Evolutionary conservation across 2,329 filamentous ascomycete species (phyloP).

Genomic region (Stagonosporopsis rhizophila): DNA sequence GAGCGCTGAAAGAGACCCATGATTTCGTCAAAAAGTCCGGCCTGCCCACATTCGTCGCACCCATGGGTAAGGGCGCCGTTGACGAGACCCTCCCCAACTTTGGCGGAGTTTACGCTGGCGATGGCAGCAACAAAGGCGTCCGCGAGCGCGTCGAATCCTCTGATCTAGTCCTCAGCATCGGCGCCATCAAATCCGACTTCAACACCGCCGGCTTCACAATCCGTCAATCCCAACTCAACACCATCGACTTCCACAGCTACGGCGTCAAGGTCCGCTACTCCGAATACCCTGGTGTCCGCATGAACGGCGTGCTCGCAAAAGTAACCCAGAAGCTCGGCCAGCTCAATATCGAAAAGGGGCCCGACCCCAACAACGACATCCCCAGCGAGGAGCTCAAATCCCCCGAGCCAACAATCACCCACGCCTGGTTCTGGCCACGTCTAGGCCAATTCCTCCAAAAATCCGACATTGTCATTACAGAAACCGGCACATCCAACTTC

Average conservation of each 20-base stretch:
- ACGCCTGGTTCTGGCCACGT: constrained; percentile 79
- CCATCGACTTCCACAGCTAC: constrained; percentile 81
- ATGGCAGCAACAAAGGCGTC: constrained; percentile 71
- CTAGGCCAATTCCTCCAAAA: constrained; percentile 75
- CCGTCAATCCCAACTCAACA: constrained; percentile 75
- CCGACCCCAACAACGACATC: constrained; percentile 62
- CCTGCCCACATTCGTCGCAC: constrained; percentile 84
- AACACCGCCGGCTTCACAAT: constrained; percentile 86
- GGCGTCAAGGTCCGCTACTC: constrained; percentile 77
- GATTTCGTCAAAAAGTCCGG: constrained; percentile 74
- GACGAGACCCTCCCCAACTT: constrained; percentile 78
- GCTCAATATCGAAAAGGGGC: constrained; percentile 62
- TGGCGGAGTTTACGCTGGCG: constrained; percentile 85
- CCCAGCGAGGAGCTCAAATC: constrained; percentile 45
- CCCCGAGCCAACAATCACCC: constrained; percentile 62
- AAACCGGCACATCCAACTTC: constrained; percentile 88
- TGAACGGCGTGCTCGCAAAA: constrained; percentile 79
- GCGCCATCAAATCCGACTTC: constrained; percentile 76
- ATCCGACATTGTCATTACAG: constrained; percentile 81
- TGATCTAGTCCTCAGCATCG: constrained; percentile 75
- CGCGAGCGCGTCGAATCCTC: constrained; percentile 70
- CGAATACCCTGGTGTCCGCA: constrained; percentile 77
- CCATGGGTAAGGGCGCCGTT: constrained; percentile 87
- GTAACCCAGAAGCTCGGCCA: constrained; percentile 65
- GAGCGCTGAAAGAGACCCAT: constrained; percentile 74